Evolutionary conservation across 306 rosid genomes (phyloP), one percentile per base, ranked within the genome.

Genomic region (Fragaria vesca): DNA sequence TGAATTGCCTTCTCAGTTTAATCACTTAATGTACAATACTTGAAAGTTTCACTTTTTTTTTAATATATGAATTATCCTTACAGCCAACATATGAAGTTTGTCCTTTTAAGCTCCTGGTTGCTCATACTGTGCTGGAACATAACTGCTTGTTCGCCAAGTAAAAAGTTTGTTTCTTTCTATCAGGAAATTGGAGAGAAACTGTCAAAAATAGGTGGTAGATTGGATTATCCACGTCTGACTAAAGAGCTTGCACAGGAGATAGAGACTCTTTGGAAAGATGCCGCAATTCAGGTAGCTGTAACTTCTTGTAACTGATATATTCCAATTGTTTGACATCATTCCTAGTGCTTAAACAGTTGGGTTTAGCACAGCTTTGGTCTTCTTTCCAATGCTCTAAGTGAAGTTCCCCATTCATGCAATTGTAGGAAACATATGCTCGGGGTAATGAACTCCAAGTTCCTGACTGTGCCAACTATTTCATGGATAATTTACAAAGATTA

Each of bases 391-490:
- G 45, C 62, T 74, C 42, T 45, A 60, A 60, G 62, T 71, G 54
- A 72, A 46, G 66, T 8, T 36, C 30, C 50, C 18, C 45, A 55
- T 80, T 76, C 52, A 21, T 82, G 62, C 63, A 20, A 77, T 76
- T 86, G 81, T 76, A 95, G 99, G 99, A 95, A 87, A 95, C 99
- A 45, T 90, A 84, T 85, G 79, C 87, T 76, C 99, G 96, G 48
- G 94, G 99, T 63, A 93, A 88, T 80, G 98, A 91, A 78, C 94
- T 95, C 77, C 99, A 93, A 85, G 92, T 95, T 93, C 99, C 99
- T 48, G 99, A 95, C 18, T 95, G 99, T 85, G 81, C 99, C 20
- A 79, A 87, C 69, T 95, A 93, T 85, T 93, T 95, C 90, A 93
- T 95, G 96, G 98, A 91, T 83, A 95, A 88, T 85, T 87, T 95